Base-by-base conservation (phyloP, 257 asterid genomes). In the Penstemon newberryi region DNA sequence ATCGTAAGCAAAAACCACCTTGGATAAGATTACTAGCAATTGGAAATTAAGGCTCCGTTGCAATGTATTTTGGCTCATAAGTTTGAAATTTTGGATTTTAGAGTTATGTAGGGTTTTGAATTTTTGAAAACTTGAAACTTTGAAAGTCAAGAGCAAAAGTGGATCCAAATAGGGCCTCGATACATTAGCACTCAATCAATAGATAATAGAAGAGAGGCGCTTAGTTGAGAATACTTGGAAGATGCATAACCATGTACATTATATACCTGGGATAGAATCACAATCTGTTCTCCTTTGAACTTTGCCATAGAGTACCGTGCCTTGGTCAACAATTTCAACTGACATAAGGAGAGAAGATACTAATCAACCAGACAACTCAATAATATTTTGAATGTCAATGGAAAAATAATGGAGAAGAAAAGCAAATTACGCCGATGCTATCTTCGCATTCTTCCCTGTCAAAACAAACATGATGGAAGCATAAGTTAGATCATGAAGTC, bases 231-330 rank as follows among this genome's bases (percentile, higher is more conserved):
- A 40, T 59, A 25, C 44, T 12, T 15, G 50, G 66, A 40, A 54
- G 61, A 4, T 37, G 36, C 72, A 70, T 44, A 52, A 43, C 53
- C 47, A 55, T 37, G 60, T 59, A 63, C 81, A 25, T 25, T 25
- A 25, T 25, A 67, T 80, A 88, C 98, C 96, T 93, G 99, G 11
- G 99, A 93, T 61, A 93, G 85, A 73, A 93, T 65, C 77, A 90
- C 96, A 8, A 90, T 88, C 70, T 93, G 96, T 72, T 93, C 94
- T 18, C 89, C 97, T 80, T 80, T 85, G 85, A 90, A 93, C 74
- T 74, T 84, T 12, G 99, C 84, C 87, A 87, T 73, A 53, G 99
- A 90, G 79, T 90, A 90, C 38, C 95, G 81, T 10, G 99, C 96
- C 75, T 93, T 93, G 3, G 96, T 72, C 86, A 93, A 75, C 77